phyloP scores from a whole-genome alignment of 305 asterid genomes.

The Nicotiana rustica region DNA sequence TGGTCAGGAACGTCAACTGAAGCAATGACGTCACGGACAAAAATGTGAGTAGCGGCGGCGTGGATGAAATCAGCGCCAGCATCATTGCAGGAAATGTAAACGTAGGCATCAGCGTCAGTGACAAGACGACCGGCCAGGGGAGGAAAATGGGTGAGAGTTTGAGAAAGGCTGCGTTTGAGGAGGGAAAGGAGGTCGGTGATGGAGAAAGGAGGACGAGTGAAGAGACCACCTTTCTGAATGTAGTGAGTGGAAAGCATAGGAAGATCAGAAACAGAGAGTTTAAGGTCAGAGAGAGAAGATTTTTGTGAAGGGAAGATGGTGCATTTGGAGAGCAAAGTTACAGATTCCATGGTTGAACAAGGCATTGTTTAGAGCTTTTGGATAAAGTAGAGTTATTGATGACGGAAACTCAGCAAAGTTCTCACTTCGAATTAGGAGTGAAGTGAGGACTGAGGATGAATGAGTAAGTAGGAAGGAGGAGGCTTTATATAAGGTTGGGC shows the following conservation, averaged over 20 bases:
- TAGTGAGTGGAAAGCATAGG: constrained; percentile 53
- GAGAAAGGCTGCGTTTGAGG: constrained; percentile 40
- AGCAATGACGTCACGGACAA: constrained; percentile 37
- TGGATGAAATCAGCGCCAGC: constrained; percentile 47
- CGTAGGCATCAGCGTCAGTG: constrained; percentile 42
- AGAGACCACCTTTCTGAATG: constrained; percentile 50
- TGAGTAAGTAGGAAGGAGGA: constrained; percentile 6
- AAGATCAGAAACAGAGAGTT: constrained; percentile 51
- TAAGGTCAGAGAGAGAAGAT: constrained; percentile 41
- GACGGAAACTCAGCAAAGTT: not conserved
- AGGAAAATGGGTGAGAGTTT: constrained; percentile 45
- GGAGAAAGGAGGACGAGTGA: constrained; percentile 40
- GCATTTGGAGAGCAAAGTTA: constrained; percentile 39
- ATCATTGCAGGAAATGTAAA: constrained; percentile 48
- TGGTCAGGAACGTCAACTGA: constrained; percentile 40
- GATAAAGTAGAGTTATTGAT: not conserved
- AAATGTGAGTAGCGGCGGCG: constrained; percentile 41
- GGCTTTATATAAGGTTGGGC: constrained; percentile 30
- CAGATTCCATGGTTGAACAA: constrained; percentile 18
- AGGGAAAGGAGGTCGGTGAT: constrained; percentile 38
- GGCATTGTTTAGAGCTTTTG: constrained; percentile 17
- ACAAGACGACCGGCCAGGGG: constrained; percentile 49
- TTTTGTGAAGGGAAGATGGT: constrained; percentile 41
- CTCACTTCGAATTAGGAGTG: not conserved
- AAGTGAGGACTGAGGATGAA: constrained; percentile 31